Base-by-base conservation (phyloP, 371 early-diverging fungal species). In the Syncephalastrum contaminatum region DNA sequence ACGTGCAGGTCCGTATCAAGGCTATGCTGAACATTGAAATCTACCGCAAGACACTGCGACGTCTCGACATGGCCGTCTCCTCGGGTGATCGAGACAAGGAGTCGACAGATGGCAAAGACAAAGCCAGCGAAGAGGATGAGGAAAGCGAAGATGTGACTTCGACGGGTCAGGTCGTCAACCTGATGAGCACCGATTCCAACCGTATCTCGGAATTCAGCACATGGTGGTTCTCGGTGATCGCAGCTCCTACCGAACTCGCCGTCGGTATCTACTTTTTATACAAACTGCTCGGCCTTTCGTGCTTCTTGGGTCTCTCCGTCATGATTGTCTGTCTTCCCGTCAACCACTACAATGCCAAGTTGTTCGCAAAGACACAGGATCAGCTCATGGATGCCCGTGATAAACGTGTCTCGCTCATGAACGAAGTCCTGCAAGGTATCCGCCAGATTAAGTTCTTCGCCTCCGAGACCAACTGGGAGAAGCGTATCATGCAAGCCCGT, bases 101-200 rank as follows among this genome's bases (percentile, higher is more conserved):
- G 5, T 47, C 58, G 0, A 41, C 51, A 7, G 43, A 25, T 1
- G 50, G 21, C 43, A 16, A 48, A n/a, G 50, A 25, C 8, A 50
- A 48, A 0, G 66, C 54, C 20, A 46, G 59, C n/a, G 58, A 60
- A 0, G 67, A 69, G 21, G 67, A 73, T 5, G 54, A 59, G 42
- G 60, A 64, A 3, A 66, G 67, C 14, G 70, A 68, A 30, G 57
- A 66, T 2, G 65, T 67, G 5, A 69, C 81, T n/a, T 71, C 74
- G 2, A 69, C 80, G 4, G 95, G 95, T 20, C 84, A 83, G 21
- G 80, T 96, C 52, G 88, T 89, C 60, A 96, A 91, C 63, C 62
- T 96, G 53, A 88, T 95, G 69, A 88, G 93, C n/a, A 87, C 93
- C 1, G 96, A 96, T 59, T 63, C 88, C 4, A 73, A 78, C 41